Conservation (phyloP, 768 basidiomycete species). For the Leccinum longicurvipes region DNA sequence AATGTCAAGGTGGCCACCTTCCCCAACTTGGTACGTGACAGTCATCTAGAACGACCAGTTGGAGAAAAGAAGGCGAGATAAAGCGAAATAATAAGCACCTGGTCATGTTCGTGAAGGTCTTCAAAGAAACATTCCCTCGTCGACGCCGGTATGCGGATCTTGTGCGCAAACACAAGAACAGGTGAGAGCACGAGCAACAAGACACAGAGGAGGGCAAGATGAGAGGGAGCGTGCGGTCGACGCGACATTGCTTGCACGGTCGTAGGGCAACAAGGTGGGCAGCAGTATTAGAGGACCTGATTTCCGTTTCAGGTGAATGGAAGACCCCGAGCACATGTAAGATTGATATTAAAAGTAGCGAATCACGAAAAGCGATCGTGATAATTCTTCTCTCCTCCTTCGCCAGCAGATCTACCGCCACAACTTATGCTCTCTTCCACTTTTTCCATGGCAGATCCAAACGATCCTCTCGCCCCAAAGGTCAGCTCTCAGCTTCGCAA, state of each 20-base stretch:
- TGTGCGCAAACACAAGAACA: constrained; percentile 51
- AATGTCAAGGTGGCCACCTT: constrained; percentile 94
- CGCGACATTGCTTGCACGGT: constrained; percentile 42
- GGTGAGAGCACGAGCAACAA: constrained; percentile 35
- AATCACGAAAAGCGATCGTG: constrained; percentile 20
- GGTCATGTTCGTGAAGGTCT: constrained; percentile 87
- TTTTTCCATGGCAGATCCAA: constrained; percentile 51
- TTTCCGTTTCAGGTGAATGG: constrained; percentile 5
- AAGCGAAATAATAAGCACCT: constrained; percentile 43
- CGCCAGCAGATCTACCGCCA: constrained; percentile 8
- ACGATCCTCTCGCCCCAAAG: constrained; percentile 68
- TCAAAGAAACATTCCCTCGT: constrained; percentile 96
- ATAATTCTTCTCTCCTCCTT: constrained; percentile 21
- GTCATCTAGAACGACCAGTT: constrained; percentile 70
- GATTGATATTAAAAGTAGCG: constrained; percentile 9
- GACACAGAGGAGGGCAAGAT: constrained; percentile 41
- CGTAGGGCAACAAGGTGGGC: too few relatives aligned
- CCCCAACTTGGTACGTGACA: constrained; percentile 97
- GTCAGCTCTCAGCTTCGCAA: constrained; percentile 43
- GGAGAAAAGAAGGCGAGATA: not conserved
- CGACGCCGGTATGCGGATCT: constrained; percentile 71
- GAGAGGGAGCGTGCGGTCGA: constrained; percentile 29
- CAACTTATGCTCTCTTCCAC: constrained; percentile 7
- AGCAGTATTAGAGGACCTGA: not conserved
- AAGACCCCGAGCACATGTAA: constrained; percentile 28